Base-by-base conservation (phyloP, 1,139 yeast species). In the Blastobotrys niveus region DNA sequence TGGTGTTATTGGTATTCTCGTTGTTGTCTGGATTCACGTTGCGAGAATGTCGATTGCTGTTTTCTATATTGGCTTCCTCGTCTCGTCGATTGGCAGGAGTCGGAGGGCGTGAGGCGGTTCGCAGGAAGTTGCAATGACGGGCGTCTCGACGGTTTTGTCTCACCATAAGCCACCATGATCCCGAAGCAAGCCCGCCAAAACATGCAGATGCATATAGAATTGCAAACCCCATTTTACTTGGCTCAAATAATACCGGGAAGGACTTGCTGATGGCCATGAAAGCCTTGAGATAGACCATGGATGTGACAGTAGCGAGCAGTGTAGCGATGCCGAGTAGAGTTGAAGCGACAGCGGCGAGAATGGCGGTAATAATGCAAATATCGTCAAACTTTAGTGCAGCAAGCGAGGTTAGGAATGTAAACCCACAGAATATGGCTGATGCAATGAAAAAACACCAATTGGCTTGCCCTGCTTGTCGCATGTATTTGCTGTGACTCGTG, bases 381-480 rank as follows among this genome's bases (percentile, higher is more conserved):
- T 19, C 20, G 12, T 34, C 26, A 14, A 12, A 14, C 12, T 14
- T 21, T 2, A n/a, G 14, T 7, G 43, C 38, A 3, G 17, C 9
- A 6, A 27, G 8, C 2, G 34, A 12, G 17, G n/a, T 7, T 7
- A 40, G 12, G 17, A 40, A 33, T 9, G 38, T 34, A 26, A 27
- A 10, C 5, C 43, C 43, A 22, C 20, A 7, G 21, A 40, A 14
- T 3, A 40, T 27, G 7, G 34, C 29, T 9, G 38, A 7, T 2
- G 27, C 17, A 7, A 40, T 15, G 27, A 15, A 29, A 21, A 40
- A 34, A 7, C 27, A 32, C 43, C 43, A 40, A 3, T 21, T 15
- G 5, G 34, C 43, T 21, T 34, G 3, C 3, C 43, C 43, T 7
- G 21, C 19, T n/a, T 25, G 36, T 24, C 10, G 8, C 42, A 39